Base-by-base conservation (phyloP, 805 yeast species). In the Yarrowia osloensis region DNA sequence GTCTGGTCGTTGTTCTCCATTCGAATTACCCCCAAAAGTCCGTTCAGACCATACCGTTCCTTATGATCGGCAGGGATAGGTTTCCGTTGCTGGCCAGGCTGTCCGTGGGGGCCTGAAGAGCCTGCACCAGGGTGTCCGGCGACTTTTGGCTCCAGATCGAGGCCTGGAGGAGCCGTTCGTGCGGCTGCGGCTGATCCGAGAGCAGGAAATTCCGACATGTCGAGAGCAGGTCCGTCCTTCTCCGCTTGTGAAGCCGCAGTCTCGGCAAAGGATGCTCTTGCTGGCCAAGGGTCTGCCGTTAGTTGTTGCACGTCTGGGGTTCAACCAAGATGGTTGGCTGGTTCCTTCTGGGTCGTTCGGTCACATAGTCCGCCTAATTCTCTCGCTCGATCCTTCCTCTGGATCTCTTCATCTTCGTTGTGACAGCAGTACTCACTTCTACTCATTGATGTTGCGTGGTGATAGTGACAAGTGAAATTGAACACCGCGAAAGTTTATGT, bases 21-120 rank as follows among this genome's bases (percentile, higher is more conserved):
- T 67, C 82, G 83, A 57, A 89, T 80, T 21, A 90, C 79, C 19
- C 86, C 81, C 17, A 84, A 71, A 44, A 91, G 77, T 0, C 92
- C 93, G 67, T 82, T 81, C 67, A 91, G 76, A 0, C 96, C 96
- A 75, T 81, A 91, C 72, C 80, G 82, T 67, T 84, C 88, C 78
- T 85, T 81, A 31, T 85, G 88, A n/a, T 47, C 65, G 4, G 49
- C 57, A 26, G 61, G 37, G 17, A 57, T 46, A n/a, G 61, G 63
- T 50, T 37, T 35, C 40, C 63, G 47, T 40, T 57, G 63, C 49
- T 57, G 63, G 2, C 63, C 63, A 2, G 63, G 63, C 49, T 57
- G 63, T 40, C 63, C 63, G 12, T 57, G 63, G 12, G 63, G 63
- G 6, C 63, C 63, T 28, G 63, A 57, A 7, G 49, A 57, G 26